A percentile compares a stretch with the other conserved stretches of the same genome.
Evolutionary conservation across 1,139 yeast genomes (phyloP).

Genomic region (Suhomyces anneliseae): DNA sequence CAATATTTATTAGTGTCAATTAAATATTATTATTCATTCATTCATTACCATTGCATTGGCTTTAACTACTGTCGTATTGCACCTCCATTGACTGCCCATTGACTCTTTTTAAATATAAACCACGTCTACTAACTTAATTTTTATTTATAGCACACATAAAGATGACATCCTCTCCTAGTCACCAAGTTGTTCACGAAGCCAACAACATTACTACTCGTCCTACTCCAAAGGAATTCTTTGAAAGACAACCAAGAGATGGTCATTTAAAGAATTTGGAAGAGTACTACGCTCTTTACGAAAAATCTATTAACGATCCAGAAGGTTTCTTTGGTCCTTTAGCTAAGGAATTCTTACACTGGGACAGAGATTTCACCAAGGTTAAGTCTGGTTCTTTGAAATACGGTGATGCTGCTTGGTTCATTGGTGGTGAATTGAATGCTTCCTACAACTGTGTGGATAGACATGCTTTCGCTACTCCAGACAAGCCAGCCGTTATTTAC

Average conservation of each 20-base stretch:
- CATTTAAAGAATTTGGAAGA: slow-evolving; percentile 57
- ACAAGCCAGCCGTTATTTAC: slow-evolving; percentile 85
- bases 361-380: slow-evolving; percentile 74
- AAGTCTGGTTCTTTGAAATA: slow-evolving; percentile 67
- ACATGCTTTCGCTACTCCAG: slow-evolving; percentile 85
- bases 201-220: slow-evolving; percentile 59
- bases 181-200: slow-evolving; percentile 78
- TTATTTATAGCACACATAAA: background rate
- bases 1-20: too few species aligned
- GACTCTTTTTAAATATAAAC: too few species aligned
- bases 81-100: too few species aligned
- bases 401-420: slow-evolving; percentile 92
- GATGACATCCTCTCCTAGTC: slow-evolving; percentile 18
- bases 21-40: too few species aligned
- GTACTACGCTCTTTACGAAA: slow-evolving; percentile 68
- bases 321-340: slow-evolving; percentile 84
- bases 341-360: slow-evolving; percentile 79
- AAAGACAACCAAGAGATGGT: slow-evolving; percentile 64
- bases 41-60: too few species aligned
- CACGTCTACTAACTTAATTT: background rate
- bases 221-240: slow-evolving; percentile 75
- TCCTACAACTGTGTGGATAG: slow-evolving; percentile 95
- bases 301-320: slow-evolving; percentile 81
- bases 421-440: slow-evolving; percentile 92
- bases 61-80: too few species aligned